Evolutionary conservation across 2,329 filamentous ascomycete genomes (phyloP).

Genomic region (Diaporthe capsici): DNA sequence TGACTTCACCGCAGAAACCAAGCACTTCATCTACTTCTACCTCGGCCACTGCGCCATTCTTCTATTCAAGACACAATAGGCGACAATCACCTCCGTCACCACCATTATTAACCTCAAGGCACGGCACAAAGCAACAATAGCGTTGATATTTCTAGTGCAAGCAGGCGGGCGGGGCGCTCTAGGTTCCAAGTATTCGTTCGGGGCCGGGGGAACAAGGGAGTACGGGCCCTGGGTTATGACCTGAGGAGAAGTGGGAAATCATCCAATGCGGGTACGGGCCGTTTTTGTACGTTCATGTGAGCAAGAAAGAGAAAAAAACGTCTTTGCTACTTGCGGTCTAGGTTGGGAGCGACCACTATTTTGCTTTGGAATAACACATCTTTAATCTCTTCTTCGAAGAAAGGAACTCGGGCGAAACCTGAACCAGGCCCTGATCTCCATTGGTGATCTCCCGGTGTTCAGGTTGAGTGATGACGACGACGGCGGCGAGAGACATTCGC

Average conservation of each 20-base stretch:
- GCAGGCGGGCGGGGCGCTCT: neutral
- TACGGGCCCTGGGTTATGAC: slow-evolving; percentile 4
- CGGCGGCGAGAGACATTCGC: neutral
- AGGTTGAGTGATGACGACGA: neutral
- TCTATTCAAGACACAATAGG: slow-evolving; percentile 97
- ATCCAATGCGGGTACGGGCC: slow-evolving; percentile 6
- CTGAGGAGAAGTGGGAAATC: neutral
- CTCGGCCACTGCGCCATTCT: slow-evolving; percentile 98
- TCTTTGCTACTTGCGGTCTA: slow-evolving; percentile 32
- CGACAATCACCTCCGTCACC: neutral
- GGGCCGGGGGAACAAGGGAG: slow-evolving; percentile 4
- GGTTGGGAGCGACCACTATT: slow-evolving; percentile 27
- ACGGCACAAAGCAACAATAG: slow-evolving; percentile 15
- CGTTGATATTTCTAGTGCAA: slow-evolving; percentile 22
- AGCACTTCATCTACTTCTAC: slow-evolving; percentile 99
- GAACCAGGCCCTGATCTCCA: slow-evolving; percentile 6
- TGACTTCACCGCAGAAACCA: slow-evolving; percentile 78
- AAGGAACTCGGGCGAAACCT: neutral
- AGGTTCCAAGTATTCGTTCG: slow-evolving; percentile 1
- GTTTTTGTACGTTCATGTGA: slow-evolving; percentile 20
- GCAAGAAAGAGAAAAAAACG: neutral
- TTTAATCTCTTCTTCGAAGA: slow-evolving; percentile 17
- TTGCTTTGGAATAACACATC: slow-evolving; percentile 23
- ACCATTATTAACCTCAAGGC: neutral
- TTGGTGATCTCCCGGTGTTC: neutral